Evolutionary conservation across 2,329 filamentous ascomycete genomes (phyloP).

Genomic region (Aspergillus tubingensis): DNA sequence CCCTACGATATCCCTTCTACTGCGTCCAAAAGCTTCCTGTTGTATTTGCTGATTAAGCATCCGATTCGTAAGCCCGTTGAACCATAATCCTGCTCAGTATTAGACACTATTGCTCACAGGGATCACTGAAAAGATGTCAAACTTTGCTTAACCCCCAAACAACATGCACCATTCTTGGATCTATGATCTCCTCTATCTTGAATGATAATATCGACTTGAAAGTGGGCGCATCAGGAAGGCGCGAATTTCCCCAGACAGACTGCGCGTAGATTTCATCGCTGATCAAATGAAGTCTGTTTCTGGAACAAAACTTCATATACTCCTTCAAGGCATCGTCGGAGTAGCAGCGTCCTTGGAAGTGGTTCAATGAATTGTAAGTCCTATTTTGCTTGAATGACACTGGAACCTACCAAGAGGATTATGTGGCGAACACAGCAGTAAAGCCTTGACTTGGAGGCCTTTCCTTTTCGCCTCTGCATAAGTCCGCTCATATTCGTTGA

Average conservation of each 20-base stretch:
- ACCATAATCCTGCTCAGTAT: neutral
- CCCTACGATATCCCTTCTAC: neutral
- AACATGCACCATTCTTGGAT: neutral
- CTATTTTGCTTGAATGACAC: neutral
- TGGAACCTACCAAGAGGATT: neutral
- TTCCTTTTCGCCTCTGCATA: constrained; percentile 39
- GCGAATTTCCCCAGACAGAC: neutral
- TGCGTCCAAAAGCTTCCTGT: neutral
- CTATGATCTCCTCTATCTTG: neutral
- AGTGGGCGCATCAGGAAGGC: neutral
- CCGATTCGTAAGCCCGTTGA: neutral
- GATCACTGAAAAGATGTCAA: neutral
- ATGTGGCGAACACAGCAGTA: neutral
- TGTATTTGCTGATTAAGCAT: neutral
- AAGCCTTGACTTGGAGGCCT: neutral
- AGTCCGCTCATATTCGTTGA: constrained; percentile 49
- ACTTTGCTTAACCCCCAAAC: neutral
- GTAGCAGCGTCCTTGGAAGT: neutral
- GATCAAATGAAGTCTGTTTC: neutral
- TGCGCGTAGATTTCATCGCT: neutral
- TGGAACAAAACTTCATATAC: neutral
- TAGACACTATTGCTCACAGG: neutral
- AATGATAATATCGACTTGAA: neutral
- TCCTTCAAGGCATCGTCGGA: neutral
- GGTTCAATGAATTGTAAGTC: neutral